Base-by-base conservation (phyloP, 768 basidiomycete species). In the Leccinum truebloodii region DNA sequence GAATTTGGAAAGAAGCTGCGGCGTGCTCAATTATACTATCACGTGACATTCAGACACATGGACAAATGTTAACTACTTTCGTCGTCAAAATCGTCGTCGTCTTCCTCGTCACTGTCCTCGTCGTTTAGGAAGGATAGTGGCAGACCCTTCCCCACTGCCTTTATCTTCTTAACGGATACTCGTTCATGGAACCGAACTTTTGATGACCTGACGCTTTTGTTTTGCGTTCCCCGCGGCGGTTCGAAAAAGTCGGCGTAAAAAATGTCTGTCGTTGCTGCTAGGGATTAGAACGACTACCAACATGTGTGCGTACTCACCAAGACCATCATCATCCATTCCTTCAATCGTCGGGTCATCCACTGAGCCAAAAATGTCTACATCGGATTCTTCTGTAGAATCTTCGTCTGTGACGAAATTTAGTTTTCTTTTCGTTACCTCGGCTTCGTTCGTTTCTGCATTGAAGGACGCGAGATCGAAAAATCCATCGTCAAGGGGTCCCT, bases 401-500 rank as follows among this genome's bases (percentile, higher is more conserved):
- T 80, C 84, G 16, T 79, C 79, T 44, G 81, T 82, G 35, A 76
- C 78, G 37, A 80, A 76, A 73, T 81, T 80, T 24, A 91, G 78
- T 28, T 75, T 77, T 20, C 92, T 94, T 67, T 78, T 78, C 3
- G 87, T 86, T 10, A 83, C 80, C 16, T 77, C 95, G 3, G 86
- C 83, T 65, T 83, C 84, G 71, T 92, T 91, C 2, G 89, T 88
- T 71, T 94, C 86, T 3, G 86, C 81, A 67, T 98, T 97, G 79
- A 99, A 99, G 20, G 85, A 80, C 30, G 85, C 84, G 52, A 99
- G 81, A 62, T 89, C 83, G 75, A 98, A 98, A 78, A 98, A 98
- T 14, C 81, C 86, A 70, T 98, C 96, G 73, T 98, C 89, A 30
- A 98, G 82, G 59, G 80, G 77, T 4, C 69, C 69, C 8, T 65